These are phyloP conservation scores for Candida xiaguanensis DNA, from an alignment of 805 yeast genomes.

Conservation along the genomic window DNA sequence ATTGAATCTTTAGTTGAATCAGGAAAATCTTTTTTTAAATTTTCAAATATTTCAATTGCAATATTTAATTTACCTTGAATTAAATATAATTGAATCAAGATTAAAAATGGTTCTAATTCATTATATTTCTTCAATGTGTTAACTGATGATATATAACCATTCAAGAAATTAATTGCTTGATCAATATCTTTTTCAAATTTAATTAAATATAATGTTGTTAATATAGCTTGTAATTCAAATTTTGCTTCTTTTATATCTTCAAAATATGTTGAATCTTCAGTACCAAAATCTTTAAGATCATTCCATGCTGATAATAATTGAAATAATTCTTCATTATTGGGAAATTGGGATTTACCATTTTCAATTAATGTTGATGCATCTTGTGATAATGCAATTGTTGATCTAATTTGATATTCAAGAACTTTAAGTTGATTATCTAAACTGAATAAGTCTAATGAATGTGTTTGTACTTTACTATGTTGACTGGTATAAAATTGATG, in stretches of 20 bases:
- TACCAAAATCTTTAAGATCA: conserved; percentile 40
- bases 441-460: conserved; percentile 35
- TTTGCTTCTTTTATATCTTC: conserved; percentile 33
- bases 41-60: conserved; percentile 30
- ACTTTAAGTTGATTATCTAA: conserved; percentile 34
- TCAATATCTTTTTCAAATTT: conserved; percentile 33
- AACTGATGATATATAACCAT: conserved; percentile 20
- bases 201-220: conserved; percentile 36
- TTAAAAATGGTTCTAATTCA: conserved; percentile 40
- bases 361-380: conserved; percentile 41
- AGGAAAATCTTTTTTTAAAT: conserved; percentile 29
- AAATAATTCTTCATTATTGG: conserved; percentile 32
- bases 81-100: conserved; percentile 38
- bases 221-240: conserved; percentile 40
- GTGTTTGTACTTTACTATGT: conserved; percentile 41
- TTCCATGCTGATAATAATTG: conserved; percentile 40
- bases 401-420: conserved; percentile 39
- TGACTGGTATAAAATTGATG: conserved; percentile 63
- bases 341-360: conserved; percentile 27
- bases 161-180: conserved; percentile 31
- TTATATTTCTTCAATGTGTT: conserved; percentile 18
- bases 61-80: conserved; percentile 31
- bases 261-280: conserved; percentile 40
- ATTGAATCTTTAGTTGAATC: conserved; percentile 55
- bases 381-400: conserved; percentile 31